phyloP scores from a whole-genome alignment of 2,329 filamentous ascomycete species.

The Aspergillus brasiliensis region DNA sequence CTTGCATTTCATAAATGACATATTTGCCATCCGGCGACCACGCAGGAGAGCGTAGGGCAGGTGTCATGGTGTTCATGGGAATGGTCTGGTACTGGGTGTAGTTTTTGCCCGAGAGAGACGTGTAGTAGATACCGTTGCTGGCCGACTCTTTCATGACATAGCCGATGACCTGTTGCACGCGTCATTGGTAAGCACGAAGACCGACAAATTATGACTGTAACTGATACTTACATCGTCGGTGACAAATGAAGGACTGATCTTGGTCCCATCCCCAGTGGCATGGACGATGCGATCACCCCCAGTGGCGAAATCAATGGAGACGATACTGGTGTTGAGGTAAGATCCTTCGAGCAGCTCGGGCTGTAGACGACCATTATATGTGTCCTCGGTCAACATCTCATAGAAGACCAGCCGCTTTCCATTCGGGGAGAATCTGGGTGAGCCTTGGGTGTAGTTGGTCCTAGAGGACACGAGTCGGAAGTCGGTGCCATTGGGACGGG shows the following conservation, averaged over 20 bases:
- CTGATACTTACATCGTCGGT: too few relatives aligned
- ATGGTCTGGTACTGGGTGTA: too few relatives aligned
- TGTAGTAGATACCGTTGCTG: conserved; percentile 34
- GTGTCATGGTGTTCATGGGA: conserved; percentile 8
- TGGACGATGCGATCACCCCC: conserved; percentile 33
- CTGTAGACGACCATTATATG: conserved; percentile 40
- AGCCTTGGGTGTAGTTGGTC: conserved; percentile 39
- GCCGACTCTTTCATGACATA: conserved; percentile 24
- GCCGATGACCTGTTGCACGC: conserved; percentile 7
- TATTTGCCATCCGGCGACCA: conserved; percentile 39
- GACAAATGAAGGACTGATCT: too few relatives aligned
- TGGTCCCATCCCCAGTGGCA: too few relatives aligned
- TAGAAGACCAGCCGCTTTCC: conserved; percentile 42
- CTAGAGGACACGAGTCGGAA: conserved; percentile 40
- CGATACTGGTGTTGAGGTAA: conserved; percentile 24
- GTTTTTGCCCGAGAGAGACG: conserved; percentile 4
- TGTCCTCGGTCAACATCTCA: conserved; percentile 42
- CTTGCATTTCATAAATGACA: conserved; percentile 27
- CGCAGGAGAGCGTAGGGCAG: conserved; percentile 18
- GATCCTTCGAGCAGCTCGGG: conserved; percentile 11
- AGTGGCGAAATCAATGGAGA: conserved; percentile 44
- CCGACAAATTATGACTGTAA: too few relatives aligned
- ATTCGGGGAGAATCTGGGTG: conserved; percentile 43
- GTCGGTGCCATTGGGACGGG: conserved; percentile 40
- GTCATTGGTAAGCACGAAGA: too few relatives aligned